These are phyloP conservation scores for Ceriops tagal DNA, from an alignment of 345 rosid species.

Conservation along the genomic window DNA sequence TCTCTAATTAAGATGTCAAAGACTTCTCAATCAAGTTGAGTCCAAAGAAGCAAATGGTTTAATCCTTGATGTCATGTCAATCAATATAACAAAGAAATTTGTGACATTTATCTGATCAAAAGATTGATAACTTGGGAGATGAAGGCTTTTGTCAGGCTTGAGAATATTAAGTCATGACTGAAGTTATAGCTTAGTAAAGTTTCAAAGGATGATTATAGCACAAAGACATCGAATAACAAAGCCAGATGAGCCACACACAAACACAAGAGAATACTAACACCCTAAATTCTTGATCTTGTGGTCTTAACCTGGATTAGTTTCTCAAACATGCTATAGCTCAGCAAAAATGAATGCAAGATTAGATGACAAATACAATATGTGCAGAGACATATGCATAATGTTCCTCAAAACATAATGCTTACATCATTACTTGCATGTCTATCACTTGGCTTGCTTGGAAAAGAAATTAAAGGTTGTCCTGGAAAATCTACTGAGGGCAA, in stretches of 20 bases:
- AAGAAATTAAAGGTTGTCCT: slow-evolving; percentile 41
- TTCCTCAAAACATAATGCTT: slow-evolving; percentile 28
- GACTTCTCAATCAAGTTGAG: not conserved
- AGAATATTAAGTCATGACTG: too few species aligned
- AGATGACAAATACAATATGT: slow-evolving; percentile 4
- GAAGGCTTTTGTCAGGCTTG: too few species aligned
- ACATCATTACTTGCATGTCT: slow-evolving; percentile 14
- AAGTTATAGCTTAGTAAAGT: too few species aligned
- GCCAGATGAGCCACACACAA: not conserved
- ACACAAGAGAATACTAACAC: not conserved
- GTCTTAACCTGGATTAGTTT: not conserved
- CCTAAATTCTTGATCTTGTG: too few species aligned
- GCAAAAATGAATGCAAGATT: slow-evolving; percentile 2
- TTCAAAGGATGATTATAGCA: not conserved
- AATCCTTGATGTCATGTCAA: not conserved
- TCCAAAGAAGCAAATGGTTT: not conserved
- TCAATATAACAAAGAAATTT: not conserved
- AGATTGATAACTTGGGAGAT: too few species aligned
- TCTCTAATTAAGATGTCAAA: not conserved
- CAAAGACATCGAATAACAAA: not conserved
- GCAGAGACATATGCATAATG: slow-evolving; percentile 2
- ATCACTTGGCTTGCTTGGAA: slow-evolving; percentile 41
- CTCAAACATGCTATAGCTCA: slow-evolving; percentile 4
- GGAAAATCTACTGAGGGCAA: slow-evolving; percentile 45
- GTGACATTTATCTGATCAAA: not conserved